phyloP scores from a whole-genome alignment of 108 stramenopile genomes.

The Mediolabrus comicus region DNA sequence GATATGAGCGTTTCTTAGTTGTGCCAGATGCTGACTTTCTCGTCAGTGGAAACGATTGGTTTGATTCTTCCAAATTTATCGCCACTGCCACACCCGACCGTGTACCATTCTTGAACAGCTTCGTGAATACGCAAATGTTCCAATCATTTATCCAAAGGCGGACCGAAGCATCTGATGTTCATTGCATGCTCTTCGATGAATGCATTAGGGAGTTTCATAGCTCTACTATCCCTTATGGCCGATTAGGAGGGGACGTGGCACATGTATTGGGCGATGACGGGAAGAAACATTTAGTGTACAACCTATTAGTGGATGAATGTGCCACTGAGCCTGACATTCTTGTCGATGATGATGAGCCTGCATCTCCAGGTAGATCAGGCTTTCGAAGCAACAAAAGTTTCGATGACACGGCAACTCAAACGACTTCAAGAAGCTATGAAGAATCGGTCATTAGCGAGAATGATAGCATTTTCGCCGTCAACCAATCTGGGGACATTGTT shows the following conservation, averaged over 20 bases:
- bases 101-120: constrained; percentile 51
- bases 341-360: constrained; percentile 26
- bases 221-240: constrained; percentile 67
- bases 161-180: constrained; percentile 86
- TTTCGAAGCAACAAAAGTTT: constrained; percentile 39
- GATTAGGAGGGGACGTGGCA: constrained; percentile 65
- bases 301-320: constrained; percentile 81
- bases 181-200: constrained; percentile 84
- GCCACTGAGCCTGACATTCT: constrained; percentile 49
- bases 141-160: constrained; percentile 86
- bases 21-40: constrained; percentile 87
- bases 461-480: constrained; percentile 50
- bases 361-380: constrained; percentile 16
- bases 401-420: constrained; percentile 43
- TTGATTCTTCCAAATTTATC: constrained; percentile 78
- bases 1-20: constrained; percentile 81
- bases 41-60: constrained; percentile 84
- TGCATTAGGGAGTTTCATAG: constrained; percentile 79
- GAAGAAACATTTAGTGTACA: constrained; percentile 48
- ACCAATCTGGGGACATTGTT: constrained; percentile 70
- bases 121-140: constrained; percentile 80
- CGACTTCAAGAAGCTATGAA: constrained; percentile 25
- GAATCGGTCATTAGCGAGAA: constrained; percentile 30
- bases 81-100: constrained; percentile 58
- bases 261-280: constrained; percentile 24